These are phyloP conservation scores for Plantago lanceolata DNA, from an alignment of 305 asterid genomes.

Conservation along the genomic window DNA sequence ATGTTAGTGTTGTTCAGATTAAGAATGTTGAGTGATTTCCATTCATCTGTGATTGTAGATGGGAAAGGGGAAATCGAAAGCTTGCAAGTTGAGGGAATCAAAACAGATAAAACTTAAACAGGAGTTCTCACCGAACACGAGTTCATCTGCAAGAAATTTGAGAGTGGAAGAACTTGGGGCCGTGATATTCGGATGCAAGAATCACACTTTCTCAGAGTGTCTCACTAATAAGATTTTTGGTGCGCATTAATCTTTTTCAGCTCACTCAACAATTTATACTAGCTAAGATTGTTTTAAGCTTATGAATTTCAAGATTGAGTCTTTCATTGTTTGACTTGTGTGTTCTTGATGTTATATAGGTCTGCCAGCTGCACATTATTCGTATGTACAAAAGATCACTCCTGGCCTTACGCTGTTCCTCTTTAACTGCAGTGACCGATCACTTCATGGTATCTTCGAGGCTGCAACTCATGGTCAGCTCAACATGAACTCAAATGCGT, in stretches of 20 bases:
- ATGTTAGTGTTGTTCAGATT: background rate
- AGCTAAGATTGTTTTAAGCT: background rate
- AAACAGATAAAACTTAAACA: no score
- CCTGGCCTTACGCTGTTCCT: slow-evolving; percentile 62
- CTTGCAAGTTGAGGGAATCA: no score
- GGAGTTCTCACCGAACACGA: no score
- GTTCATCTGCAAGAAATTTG: slow-evolving; percentile 35
- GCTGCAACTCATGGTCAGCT: slow-evolving; percentile 52
- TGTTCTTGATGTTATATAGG: slow-evolving; percentile 42
- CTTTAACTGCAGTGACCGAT: slow-evolving; percentile 67
- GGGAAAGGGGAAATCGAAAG: no score
- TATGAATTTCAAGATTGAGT: background rate
- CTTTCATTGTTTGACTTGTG: background rate
- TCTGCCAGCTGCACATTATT: slow-evolving; percentile 47
- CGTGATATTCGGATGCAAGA: slow-evolving; percentile 66
- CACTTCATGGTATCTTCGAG: slow-evolving; percentile 64
- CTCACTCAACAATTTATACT: slow-evolving; percentile 2
- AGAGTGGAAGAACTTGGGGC: slow-evolving; percentile 41
- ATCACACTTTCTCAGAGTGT: slow-evolving; percentile 52
- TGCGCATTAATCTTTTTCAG: slow-evolving; percentile 21
- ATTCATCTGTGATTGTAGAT: no score
- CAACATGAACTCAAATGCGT: slow-evolving; percentile 45
- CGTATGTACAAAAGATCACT: slow-evolving; percentile 51
- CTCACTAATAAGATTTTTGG: slow-evolving; percentile 44
- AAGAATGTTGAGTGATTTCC: no score